Percentiles rank a stretch among this genome's conserved stretches.
Evolutionary conservation across 805 yeast genomes (phyloP).

Genomic region (Pichia phayaonensis): DNA sequence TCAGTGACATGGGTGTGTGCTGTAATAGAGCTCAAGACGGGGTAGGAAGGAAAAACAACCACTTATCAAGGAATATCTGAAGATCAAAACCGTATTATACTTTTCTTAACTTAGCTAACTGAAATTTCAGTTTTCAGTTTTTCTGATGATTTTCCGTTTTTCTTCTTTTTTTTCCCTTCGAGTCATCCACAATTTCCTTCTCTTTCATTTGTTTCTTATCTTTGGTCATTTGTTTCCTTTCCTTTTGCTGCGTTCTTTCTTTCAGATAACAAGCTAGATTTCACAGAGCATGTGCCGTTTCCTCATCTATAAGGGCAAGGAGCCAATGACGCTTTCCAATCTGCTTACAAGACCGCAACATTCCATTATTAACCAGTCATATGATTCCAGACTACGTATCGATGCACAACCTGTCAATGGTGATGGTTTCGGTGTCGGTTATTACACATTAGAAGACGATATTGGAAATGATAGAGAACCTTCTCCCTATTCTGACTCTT

Average conservation of each 20-base stretch:
- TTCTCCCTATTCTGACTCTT: neutral
- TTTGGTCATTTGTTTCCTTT: neutral
- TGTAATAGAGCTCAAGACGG: too few species aligned
- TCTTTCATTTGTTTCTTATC: too few species aligned
- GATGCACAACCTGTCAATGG: constrained; percentile 95
- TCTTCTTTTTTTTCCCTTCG: too few species aligned
- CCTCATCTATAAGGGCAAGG: constrained; percentile 84
- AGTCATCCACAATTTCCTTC: too few species aligned
- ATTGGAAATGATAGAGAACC: neutral
- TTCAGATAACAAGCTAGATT: too few species aligned
- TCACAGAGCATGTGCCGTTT: constrained; percentile 68
- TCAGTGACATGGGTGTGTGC: neutral
- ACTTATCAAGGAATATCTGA: too few species aligned
- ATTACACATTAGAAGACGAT: constrained; percentile 59
- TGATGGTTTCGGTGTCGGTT: constrained; percentile 97
- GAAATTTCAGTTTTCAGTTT: too few species aligned
- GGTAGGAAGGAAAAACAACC: too few species aligned
- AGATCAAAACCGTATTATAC: too few species aligned
- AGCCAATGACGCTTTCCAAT: constrained; percentile 79
- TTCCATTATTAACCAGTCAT: constrained; percentile 93
- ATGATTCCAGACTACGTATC: constrained; percentile 78
- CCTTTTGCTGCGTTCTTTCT: neutral
- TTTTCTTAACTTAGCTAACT: too few species aligned
- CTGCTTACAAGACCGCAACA: constrained; percentile 92
- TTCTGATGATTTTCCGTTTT: too few species aligned